Percentiles rank a stretch among this genome's conserved stretches.
These are phyloP conservation scores for Microsporum audouinii DNA, from an alignment of 2,329 filamentous ascomycete genomes.

Conservation along the genomic window DNA sequence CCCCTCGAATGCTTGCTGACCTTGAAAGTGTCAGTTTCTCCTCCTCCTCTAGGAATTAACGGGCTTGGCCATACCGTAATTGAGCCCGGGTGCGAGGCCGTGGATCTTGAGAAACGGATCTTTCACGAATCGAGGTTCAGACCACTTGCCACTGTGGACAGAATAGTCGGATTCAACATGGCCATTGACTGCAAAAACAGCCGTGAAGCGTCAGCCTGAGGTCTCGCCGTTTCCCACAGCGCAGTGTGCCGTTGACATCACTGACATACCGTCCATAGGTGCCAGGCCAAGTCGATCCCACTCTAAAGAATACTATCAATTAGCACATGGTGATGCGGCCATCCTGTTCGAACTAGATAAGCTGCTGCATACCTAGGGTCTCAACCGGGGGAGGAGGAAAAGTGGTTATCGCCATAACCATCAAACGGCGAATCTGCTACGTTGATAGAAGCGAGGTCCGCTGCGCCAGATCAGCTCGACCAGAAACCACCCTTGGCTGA, in stretches of 20 bases:
- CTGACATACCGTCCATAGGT: background rate
- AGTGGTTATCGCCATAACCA: background rate
- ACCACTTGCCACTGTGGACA: slow-evolving; percentile 42
- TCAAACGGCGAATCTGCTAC: too few species aligned
- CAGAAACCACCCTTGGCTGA: too few species aligned
- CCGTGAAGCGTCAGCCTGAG: too few species aligned
- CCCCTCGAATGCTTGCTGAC: slow-evolving; percentile 45
- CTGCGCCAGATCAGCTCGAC: too few species aligned
- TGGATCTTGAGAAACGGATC: slow-evolving; percentile 44
- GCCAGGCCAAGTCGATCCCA: background rate
- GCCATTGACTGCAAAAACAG: slow-evolving; percentile 37
- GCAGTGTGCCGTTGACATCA: background rate
- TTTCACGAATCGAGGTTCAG: slow-evolving; percentile 39
- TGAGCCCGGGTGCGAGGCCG: slow-evolving; percentile 44
- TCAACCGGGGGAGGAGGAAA: background rate
- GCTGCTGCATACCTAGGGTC: background rate
- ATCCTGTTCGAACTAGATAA: background rate
- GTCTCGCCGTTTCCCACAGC: too few species aligned
- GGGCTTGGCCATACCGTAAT: slow-evolving; percentile 28
- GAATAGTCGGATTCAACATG: slow-evolving; percentile 45
- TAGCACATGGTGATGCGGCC: background rate
- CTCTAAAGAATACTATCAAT: background rate
- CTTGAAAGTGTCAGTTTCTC: slow-evolving; percentile 12
- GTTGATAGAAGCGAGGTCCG: too few species aligned
- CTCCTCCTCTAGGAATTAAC: background rate